A percentile compares a stretch with the other conserved stretches of the same genome.
These are phyloP conservation scores for Porogramme epimiltina DNA, from an alignment of 1,284 basidiomycete genomes.

Conservation along the genomic window DNA sequence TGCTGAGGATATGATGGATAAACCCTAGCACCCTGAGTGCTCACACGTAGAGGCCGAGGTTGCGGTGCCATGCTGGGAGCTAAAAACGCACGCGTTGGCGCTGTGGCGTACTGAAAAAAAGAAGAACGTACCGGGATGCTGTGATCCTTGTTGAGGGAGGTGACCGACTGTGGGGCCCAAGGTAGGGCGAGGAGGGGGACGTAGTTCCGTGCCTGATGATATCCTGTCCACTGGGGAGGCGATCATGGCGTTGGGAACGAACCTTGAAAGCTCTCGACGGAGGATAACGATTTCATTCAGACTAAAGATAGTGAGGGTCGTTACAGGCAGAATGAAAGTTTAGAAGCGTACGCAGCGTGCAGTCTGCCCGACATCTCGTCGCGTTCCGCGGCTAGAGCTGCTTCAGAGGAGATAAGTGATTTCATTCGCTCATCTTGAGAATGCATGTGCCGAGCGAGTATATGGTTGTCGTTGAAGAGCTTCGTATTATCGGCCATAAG, in stretches of 20 bases:
- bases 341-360: constrained; percentile 17
- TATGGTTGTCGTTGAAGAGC: constrained; percentile 53
- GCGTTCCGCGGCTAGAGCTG: constrained; percentile 1
- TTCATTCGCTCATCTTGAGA: constrained; percentile 21
- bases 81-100: no score
- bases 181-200: no score
- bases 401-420: background rate
- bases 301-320: constrained; percentile 1
- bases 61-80: no score
- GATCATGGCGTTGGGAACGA: constrained; percentile 7
- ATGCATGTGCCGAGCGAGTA: constrained; percentile 19
- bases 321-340: background rate
- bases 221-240: constrained; percentile 2
- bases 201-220: background rate
- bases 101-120: no score
- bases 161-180: no score
- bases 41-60: no score
- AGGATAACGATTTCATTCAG: constrained; percentile 18
- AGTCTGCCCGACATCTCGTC: constrained; percentile 13
- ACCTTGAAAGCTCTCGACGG: constrained; percentile 21
- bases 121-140: no score
- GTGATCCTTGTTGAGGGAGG: no score
- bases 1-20: background rate
- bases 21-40: no score
- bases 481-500: constrained; percentile 45